Base-by-base conservation (phyloP, 176 grass and related monocot species). In the Eleusine indica region DNA sequence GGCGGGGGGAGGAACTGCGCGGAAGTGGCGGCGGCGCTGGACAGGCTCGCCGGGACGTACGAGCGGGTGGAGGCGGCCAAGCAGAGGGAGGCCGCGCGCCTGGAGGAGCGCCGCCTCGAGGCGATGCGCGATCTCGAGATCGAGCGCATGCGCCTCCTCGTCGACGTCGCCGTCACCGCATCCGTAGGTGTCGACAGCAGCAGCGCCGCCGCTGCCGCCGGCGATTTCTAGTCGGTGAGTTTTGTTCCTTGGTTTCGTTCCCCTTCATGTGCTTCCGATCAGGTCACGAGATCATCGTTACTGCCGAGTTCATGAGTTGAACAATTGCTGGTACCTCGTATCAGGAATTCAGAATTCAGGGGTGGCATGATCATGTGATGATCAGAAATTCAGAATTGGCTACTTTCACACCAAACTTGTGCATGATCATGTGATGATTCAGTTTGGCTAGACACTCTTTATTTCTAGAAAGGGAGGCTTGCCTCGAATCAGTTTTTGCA, bases 61-160 rank as follows among this genome's bases (percentile, higher is more conserved):
- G 82, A 90, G 78, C 85, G 85, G 42, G 85, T 93, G 39, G 85
- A 90, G 6, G 47, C 78, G 65, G 77, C 88, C 5, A 88, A 82
- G 82, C 91, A 88, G 88, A 83, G 41, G 78, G 85, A 93, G 78
- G 79, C 82, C 18, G 54, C 79, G 53, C 68, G 82, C 74, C 88
- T 93, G 68, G 91, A 93, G 78, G 85, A 78, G 63, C 88, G 75
- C 38, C 88, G 85, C 73, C 78, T 93, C 29, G 88, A 88, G 62
- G 74, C 88, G 37, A 75, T 82, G 72, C 82, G 88, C 52, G 88
- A 85, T 71, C 75, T 93, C 40, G 74, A 90, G 88, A 87, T 90
- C 51, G 87, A 90, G 85, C 77, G 88, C 16, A 90, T 90, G 85
- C 68, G 75, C 19, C 70, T 93, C 18, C 86, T 90, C 51, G 84